Evolutionary conservation across 129 eudicot species (phyloP).

Genomic region (Heracleum sosnowskyi): DNA sequence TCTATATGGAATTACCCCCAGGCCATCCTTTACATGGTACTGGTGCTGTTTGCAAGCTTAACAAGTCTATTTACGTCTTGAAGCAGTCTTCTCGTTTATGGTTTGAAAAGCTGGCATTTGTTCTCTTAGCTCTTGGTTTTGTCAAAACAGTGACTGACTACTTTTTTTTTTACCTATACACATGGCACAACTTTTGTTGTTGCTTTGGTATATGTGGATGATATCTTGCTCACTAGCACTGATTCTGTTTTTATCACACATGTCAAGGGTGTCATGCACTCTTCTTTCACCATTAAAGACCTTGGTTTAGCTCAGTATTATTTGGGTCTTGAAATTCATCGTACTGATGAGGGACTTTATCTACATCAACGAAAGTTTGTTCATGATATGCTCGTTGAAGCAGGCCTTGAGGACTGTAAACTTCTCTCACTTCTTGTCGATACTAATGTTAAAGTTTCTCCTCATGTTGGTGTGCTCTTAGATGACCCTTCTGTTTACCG

Average conservation of each 20-base stretch:
- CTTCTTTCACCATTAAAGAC: neutral
- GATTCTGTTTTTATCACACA: neutral
- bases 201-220: neutral
- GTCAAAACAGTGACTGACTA: neutral
- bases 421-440: neutral
- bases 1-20: no score
- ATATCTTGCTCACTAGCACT: neutral
- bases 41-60: neutral
- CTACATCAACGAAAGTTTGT: neutral
- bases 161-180: neutral
- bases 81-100: neutral
- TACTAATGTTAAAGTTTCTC: neutral
- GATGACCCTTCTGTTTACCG: neutral
- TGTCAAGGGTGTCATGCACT: neutral
- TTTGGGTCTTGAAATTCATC: neutral
- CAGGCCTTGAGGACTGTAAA: neutral
- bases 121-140: neutral
- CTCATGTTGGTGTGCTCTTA: neutral
- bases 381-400: neutral
- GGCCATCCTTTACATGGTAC: slow-evolving; percentile 1
- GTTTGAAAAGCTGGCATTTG: slow-evolving; percentile 7
- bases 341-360: neutral
- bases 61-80: neutral
- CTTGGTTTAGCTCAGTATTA: neutral
- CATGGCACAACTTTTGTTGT: neutral